These are phyloP conservation scores for Lactifluus rugatus DNA, from an alignment of 768 basidiomycete genomes.

Conservation along the genomic window DNA sequence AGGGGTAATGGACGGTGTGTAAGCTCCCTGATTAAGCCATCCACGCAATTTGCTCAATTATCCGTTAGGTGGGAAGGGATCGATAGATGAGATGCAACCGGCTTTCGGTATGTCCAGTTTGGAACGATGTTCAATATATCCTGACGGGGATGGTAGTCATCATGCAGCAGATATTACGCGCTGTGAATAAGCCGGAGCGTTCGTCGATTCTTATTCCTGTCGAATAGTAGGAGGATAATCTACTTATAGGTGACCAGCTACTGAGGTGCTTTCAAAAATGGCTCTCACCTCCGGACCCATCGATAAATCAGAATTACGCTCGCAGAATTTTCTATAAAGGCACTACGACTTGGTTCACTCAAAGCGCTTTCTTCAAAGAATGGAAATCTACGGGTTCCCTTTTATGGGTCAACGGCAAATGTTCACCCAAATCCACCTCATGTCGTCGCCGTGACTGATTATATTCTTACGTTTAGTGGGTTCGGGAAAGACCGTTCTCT, in stretches of 20 bases:
- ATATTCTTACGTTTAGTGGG: neutral
- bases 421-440: neutral
- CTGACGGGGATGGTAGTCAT: neutral
- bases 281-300: conserved; percentile 9
- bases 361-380: neutral
- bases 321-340: neutral
- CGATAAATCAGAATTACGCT: neutral
- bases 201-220: neutral
- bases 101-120: neutral
- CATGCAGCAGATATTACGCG: neutral
- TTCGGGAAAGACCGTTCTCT: conserved; percentile 9
- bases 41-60: neutral
- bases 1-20: neutral
- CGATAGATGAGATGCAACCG: neutral
- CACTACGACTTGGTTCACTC: conserved; percentile 4
- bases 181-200: neutral
- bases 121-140: neutral
- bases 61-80: neutral
- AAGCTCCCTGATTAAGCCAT: neutral
- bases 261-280: neutral
- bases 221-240: neutral
- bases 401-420: conserved; percentile 13
- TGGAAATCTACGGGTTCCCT: no score
- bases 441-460: neutral
- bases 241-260: neutral